Evolutionary conservation across 345 rosid species (phyloP).

Genomic region (Punica granatum): DNA sequence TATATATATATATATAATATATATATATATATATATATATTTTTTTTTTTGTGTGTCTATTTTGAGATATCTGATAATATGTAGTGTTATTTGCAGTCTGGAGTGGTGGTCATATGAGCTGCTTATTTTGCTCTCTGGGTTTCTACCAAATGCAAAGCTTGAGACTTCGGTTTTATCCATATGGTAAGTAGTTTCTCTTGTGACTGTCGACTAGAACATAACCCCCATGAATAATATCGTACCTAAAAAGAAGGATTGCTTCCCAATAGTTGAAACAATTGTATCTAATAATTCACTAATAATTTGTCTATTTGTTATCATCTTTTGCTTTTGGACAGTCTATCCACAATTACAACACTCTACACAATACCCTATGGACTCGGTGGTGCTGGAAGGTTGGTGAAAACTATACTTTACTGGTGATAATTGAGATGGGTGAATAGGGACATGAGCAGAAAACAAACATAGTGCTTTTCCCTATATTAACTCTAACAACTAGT

Average conservation of each 20-base stretch:
- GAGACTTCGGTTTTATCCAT: constrained; percentile 78
- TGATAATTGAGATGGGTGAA: background rate
- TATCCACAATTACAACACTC: constrained; percentile 38
- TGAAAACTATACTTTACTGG: background rate
- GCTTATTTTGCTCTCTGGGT: constrained; percentile 59
- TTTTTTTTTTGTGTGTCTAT: background rate
- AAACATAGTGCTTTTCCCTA: too few species aligned
- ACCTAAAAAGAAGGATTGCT: too few species aligned
- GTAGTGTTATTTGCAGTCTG: constrained; percentile 33
- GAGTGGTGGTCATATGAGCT: constrained; percentile 94
- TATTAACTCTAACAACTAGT: too few species aligned
- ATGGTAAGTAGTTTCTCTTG: constrained; percentile 32
- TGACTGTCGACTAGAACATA: too few species aligned
- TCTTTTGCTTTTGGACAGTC: constrained; percentile 25
- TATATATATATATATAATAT: too few species aligned
- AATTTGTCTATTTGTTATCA: too few species aligned
- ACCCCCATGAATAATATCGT: background rate
- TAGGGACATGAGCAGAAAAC: background rate
- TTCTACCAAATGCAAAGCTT: constrained; percentile 68
- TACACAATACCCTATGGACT: constrained; percentile 46
- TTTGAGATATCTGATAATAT: background rate
- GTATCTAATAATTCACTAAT: too few species aligned
- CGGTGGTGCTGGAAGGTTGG: constrained; percentile 55
- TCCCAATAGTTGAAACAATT: background rate
- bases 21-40: too few species aligned